Percentiles rank a stretch among this genome's conserved stretches.
These are phyloP conservation scores for Saccharomyces pastorianus DNA, from an alignment of 1,139 yeast species.

Conservation along the genomic window DNA sequence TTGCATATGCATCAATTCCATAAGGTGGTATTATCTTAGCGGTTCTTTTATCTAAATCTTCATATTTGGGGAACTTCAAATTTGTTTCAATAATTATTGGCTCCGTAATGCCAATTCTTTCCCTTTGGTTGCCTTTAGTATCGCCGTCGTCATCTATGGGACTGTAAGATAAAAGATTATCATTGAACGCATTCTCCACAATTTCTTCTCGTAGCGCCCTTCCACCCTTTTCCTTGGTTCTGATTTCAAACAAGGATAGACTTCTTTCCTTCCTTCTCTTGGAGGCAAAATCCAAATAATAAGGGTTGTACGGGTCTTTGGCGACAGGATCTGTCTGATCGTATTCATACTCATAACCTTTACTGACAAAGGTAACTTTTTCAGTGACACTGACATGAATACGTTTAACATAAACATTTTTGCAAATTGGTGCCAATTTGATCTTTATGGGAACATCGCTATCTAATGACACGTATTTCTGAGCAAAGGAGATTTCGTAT, in stretches of 20 bases:
- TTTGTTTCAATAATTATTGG: slow-evolving; percentile 29
- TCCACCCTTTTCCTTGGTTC: slow-evolving; percentile 44
- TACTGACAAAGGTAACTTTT: slow-evolving; percentile 61
- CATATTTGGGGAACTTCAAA: slow-evolving; percentile 28
- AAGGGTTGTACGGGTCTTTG: slow-evolving; percentile 37
- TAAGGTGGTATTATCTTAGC: slow-evolving; percentile 29
- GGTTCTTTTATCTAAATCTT: slow-evolving; percentile 21
- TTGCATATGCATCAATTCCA: slow-evolving; percentile 28
- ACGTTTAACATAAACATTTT: slow-evolving; percentile 62
- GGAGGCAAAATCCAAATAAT: slow-evolving; percentile 28
- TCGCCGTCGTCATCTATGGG: slow-evolving; percentile 33
- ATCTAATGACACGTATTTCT: slow-evolving; percentile 67
- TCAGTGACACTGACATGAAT: slow-evolving; percentile 68
- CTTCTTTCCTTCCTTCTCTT: slow-evolving; percentile 42
- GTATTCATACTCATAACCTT: slow-evolving; percentile 47
- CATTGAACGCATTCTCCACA: slow-evolving; percentile 50
- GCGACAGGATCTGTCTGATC: slow-evolving; percentile 45
- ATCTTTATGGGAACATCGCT: slow-evolving; percentile 54
- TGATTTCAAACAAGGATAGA: slow-evolving; percentile 54
- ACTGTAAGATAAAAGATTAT: slow-evolving; percentile 53
- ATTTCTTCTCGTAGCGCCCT: slow-evolving; percentile 53
- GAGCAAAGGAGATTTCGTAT: slow-evolving; percentile 71
- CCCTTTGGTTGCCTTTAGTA: slow-evolving; percentile 4
- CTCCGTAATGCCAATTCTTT: slow-evolving; percentile 29
- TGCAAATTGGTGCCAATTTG: slow-evolving; percentile 65